phyloP scores from a whole-genome alignment of 2,329 filamentous ascomycete species.

The Ascocoryne sarcoides region DNA sequence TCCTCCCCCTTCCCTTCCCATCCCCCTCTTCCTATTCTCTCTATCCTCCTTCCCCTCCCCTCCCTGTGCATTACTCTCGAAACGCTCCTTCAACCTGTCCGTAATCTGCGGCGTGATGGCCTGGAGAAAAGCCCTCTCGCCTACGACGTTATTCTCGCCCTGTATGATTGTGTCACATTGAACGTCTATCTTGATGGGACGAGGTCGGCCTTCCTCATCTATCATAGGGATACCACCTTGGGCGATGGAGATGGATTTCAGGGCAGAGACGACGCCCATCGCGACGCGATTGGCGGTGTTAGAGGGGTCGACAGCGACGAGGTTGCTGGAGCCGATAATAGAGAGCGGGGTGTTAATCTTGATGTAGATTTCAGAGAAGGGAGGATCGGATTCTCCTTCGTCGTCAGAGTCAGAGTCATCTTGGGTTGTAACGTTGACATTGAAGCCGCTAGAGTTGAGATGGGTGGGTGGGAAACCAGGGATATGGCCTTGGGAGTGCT shows the following conservation, averaged over 20 bases:
- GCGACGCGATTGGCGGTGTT: conserved; percentile 35
- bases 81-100: conserved; percentile 3
- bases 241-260: conserved; percentile 35
- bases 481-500: too few relatives aligned
- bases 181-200: conserved; percentile 36
- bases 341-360: conserved; percentile 40
- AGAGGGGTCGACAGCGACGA: conserved; percentile 33
- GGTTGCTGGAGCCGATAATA: conserved; percentile 40
- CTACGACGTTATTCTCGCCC: conserved; percentile 38
- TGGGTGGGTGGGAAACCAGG: too few relatives aligned
- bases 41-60: not conserved
- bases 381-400: conserved; percentile 15
- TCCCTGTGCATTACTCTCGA: conserved; percentile 1
- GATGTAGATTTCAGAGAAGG: conserved; percentile 36
- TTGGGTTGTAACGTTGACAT: too few relatives aligned
- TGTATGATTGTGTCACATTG: conserved; percentile 38
- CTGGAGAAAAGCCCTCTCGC: conserved; percentile 22
- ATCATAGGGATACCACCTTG: conserved; percentile 38
- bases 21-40: not conserved
- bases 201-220: conserved; percentile 35
- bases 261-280: conserved; percentile 35
- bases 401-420: conserved; percentile 4
- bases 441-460: too few relatives aligned
- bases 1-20: not conserved
- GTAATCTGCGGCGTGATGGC: too few relatives aligned